A percentile compares a stretch with the other conserved stretches of the same genome.
Evolutionary conservation across 805 yeast species (phyloP).

Genomic region (Saccharomyces jurei): DNA sequence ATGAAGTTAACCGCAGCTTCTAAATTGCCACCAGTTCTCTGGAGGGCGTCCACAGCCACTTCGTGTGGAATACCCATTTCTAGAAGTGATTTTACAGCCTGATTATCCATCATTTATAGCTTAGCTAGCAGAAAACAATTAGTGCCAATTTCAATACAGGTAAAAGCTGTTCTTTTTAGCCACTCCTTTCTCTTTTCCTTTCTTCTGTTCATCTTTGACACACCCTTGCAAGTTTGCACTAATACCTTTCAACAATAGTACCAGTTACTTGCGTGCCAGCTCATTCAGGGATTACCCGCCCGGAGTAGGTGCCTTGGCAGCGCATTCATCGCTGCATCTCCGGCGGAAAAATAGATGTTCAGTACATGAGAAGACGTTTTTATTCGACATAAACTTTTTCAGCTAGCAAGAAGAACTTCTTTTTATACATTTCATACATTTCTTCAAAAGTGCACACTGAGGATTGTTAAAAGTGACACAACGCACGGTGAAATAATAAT

Average conservation of each 20-base stretch:
- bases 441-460: background rate
- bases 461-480: background rate
- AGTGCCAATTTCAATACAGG: background rate
- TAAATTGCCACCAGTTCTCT: slow-evolving; percentile 42
- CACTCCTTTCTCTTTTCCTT: background rate
- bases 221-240: background rate
- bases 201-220: background rate
- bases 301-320: background rate
- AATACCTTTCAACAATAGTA: background rate
- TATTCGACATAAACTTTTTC: background rate
- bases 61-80: slow-evolving; percentile 65
- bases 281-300: background rate
- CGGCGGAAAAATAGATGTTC: background rate
- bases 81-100: slow-evolving; percentile 30
- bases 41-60: slow-evolving; percentile 56
- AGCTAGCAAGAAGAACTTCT: background rate
- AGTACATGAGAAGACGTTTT: background rate
- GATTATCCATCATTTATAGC: background rate
- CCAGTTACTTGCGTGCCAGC: background rate
- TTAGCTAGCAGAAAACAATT: background rate
- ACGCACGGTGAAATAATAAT: background rate
- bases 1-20: slow-evolving; percentile 52
- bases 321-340: background rate
- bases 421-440: background rate
- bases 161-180: background rate